phyloP scores from a whole-genome alignment of 306 rosid species.

The Pueraria montana region DNA sequence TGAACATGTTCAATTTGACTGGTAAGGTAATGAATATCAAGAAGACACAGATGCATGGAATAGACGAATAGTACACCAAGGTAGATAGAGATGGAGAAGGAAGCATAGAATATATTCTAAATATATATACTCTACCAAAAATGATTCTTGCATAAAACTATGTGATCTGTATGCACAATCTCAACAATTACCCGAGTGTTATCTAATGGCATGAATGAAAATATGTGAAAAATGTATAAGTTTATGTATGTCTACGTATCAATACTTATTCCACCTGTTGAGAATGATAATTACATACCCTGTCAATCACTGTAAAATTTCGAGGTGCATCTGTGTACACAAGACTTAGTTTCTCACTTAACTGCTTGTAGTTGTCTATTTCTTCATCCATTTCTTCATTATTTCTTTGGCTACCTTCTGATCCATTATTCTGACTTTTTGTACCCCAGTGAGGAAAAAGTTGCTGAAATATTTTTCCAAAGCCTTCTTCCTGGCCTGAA shows the following conservation, averaged over 20 bases:
- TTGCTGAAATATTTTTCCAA: slow-evolving; percentile 51
- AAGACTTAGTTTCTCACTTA: slow-evolving; percentile 64
- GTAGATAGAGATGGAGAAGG: not conserved
- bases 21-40: slow-evolving; percentile 3
- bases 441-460: slow-evolving; percentile 54
- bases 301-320: slow-evolving; percentile 75
- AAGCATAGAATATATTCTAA: not conserved
- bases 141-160: slow-evolving; percentile 1
- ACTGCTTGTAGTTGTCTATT: slow-evolving; percentile 68
- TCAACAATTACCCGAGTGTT: not conserved
- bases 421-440: slow-evolving; percentile 42
- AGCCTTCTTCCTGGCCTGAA: slow-evolving; percentile 44
- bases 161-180: not conserved
- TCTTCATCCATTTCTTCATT: slow-evolving; percentile 67
- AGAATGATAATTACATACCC: slow-evolving; percentile 58
- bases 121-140: slow-evolving; percentile 20
- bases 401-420: slow-evolving; percentile 47
- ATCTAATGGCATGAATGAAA: not conserved
- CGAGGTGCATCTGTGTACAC: slow-evolving; percentile 81
- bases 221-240: no score
- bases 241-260: not conserved
- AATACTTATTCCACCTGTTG: not conserved
- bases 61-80: not conserved
- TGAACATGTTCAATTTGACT: not conserved
- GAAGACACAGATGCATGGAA: not conserved